Base-by-base conservation (phyloP, 192 early-diverging fungal species). In the Geranomyces variabilis region DNA sequence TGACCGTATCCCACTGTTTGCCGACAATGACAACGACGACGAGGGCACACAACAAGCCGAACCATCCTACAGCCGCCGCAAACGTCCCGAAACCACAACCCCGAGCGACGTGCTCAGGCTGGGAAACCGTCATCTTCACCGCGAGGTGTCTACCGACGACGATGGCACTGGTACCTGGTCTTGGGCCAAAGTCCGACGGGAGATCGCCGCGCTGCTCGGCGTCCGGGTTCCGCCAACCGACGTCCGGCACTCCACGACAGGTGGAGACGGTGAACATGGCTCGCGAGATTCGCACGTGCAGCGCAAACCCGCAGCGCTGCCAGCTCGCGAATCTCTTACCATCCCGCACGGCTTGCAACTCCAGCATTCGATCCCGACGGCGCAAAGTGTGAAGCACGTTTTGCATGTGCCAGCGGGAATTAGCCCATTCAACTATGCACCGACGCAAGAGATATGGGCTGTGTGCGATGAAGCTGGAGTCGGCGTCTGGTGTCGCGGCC, bases 331-430 rank as follows among this genome's bases (percentile, higher is more conserved):
- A 41, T 44, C 71, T 21, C 69, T 77, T 33, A 79, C 73, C 44
- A 80, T 84, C 55, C 76, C 83, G 3, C 74, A 75, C 53, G 83
- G 83, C 28, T 73, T 84, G 49, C 80, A 82, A 51, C 72, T 65
- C 22, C 17, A 75, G 31, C 69, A 75, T 1, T 76, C 49, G 8
- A 51, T 82, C 22, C 34, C 74, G 29, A 51, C 69, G 30, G 51
- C 78, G 15, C 69, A 66, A 41, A 48, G 69, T 13, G 41, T 81
- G 15, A 75, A 76, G 56, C 73, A 61, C 28, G 76, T 80, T 21
- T 46, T 81, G 45, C 74, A 76, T 53, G 57, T 72, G 17, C 67
- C 69, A 19, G 9, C 71, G 3, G 53, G 74, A 28, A 64, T 64
- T 5, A 17, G 34, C 12, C 63, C 63, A 36, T 64, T 43, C 21